Base-by-base conservation (phyloP, 176 grass and related monocot genomes). In the Triticum dicoccoides region DNA sequence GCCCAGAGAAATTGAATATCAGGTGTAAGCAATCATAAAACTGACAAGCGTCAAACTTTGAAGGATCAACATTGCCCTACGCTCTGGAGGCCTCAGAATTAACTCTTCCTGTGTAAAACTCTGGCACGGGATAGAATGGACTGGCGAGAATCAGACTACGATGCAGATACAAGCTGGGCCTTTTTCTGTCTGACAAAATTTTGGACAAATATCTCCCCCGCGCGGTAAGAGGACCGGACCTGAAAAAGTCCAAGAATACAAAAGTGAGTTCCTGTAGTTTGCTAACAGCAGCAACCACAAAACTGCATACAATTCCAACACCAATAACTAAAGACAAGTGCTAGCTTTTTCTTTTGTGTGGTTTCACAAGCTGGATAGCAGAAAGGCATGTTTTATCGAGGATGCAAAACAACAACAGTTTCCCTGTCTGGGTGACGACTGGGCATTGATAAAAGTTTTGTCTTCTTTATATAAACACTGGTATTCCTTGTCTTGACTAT, bases 161-260 rank as follows among this genome's bases (percentile, higher is more conserved):
- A 82, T 80, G 42, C 18, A 52, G 65, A 62, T 70, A 49, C 77
- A 75, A 78, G 49, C 54, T 81, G 69, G 7, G 61, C 30, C 24
- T 70, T 91, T 37, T 80, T 91, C 25, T 24, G 25, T 79, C 86
- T 94, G 49, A 96, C 80, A 76, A 98, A 88, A 85, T 94, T 98
- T 80, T 96, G 96, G 76, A 98, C 90, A 84, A 92, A 96, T 47
- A 98, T 85, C 86, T 98, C 96, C 58, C 96, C 96, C 27, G 96
- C 92, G 66, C 96, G 90, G 56, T 98, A 98, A 4, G 96, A 98
- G 20, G 93, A 96, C 34, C 96, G 93, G 80, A 96, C 96, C 96
- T 98, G 84, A 64, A 52, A 73, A 74, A 68, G 61, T 54, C 82
- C 74, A 90, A 77, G 54, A 95, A 77, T 84, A 65, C 77, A 32